phyloP scores from a whole-genome alignment of 108 stramenopile genomes.

The Asterionellopsis glacialis region DNA sequence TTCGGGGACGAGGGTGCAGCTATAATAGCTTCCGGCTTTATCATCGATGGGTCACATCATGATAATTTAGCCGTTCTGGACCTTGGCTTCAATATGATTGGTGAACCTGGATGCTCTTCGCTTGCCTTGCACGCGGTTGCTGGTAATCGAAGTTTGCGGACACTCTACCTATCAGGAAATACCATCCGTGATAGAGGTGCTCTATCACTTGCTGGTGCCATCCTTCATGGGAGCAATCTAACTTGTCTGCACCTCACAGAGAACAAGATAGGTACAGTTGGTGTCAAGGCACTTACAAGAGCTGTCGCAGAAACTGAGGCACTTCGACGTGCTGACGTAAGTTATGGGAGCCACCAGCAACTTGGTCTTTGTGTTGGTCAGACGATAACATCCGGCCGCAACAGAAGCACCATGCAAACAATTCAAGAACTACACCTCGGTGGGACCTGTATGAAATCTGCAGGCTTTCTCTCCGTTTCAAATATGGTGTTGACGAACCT shows the following conservation, averaged over 20 bases:
- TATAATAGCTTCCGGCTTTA: constrained; percentile 55
- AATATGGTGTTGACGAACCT: constrained; percentile 66
- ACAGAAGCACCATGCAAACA: constrained; percentile 8
- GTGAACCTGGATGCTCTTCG: constrained; percentile 65
- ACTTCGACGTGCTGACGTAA: constrained; percentile 7
- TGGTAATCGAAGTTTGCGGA: constrained; percentile 51
- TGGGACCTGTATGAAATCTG: constrained; percentile 38
- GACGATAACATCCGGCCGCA: constrained; percentile 5
- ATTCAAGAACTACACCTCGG: constrained; percentile 61
- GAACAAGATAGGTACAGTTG: constrained; percentile 53
- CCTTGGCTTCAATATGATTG: constrained; percentile 74
- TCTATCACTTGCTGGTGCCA: constrained; percentile 54
- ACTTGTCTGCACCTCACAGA: constrained; percentile 62
- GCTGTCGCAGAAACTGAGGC: constrained; percentile 64
- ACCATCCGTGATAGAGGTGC: constrained; percentile 53
- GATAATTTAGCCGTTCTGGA: constrained; percentile 57
- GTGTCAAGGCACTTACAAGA: constrained; percentile 55
- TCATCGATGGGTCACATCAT: constrained; percentile 46
- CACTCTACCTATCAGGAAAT: constrained; percentile 70
- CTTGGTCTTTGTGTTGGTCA: not conserved
- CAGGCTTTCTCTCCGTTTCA: constrained; percentile 53
- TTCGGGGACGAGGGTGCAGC: constrained; percentile 57
- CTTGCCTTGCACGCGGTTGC: constrained; percentile 51
- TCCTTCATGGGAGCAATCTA: constrained; percentile 61
- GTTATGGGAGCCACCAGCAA: constrained; percentile 1